A percentile compares a stretch with the other conserved stretches of the same genome.
These are phyloP conservation scores for Xylaria sp. DNA, from an alignment of 2,329 filamentous ascomycete species.

Conservation along the genomic window DNA sequence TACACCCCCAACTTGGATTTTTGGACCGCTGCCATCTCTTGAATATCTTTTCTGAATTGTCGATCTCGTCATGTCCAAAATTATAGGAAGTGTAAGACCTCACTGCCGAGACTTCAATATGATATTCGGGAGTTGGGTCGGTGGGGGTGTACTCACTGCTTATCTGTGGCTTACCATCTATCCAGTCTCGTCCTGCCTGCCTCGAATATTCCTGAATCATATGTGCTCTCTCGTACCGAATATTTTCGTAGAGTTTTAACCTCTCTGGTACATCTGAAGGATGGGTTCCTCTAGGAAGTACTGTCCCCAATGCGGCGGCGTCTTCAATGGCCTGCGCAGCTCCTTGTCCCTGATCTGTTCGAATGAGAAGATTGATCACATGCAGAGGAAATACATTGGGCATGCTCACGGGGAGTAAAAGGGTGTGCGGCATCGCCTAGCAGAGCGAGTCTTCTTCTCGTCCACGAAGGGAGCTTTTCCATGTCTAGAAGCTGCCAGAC, in stretches of 20 bases:
- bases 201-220: conserved; percentile 64
- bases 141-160: conserved; percentile 47
- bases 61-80: conserved; percentile 64
- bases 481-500: conserved; percentile 68
- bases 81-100: conserved; percentile 54
- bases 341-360: conserved; percentile 35
- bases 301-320: conserved; percentile 60
- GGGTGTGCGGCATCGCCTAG: conserved; percentile 73
- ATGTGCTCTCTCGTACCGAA: conserved; percentile 62
- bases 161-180: conserved; percentile 42
- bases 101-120: conserved; percentile 37
- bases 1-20: conserved; percentile 47
- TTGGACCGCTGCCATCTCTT: conserved; percentile 54
- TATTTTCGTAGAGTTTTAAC: conserved; percentile 63
- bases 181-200: conserved; percentile 54
- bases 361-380: background rate
- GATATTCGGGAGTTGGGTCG: background rate
- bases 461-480: conserved; percentile 61
- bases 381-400: background rate
- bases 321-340: conserved; percentile 72
- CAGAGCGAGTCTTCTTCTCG: conserved; percentile 58
- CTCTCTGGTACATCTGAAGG: conserved; percentile 57
- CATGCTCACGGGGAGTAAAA: conserved; percentile 62
- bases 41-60: conserved; percentile 57
- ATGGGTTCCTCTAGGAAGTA: conserved; percentile 56